Evolutionary conservation across 768 basidiomycete species (phyloP).

Genomic region (Chalciporus pseudorubinellus): DNA sequence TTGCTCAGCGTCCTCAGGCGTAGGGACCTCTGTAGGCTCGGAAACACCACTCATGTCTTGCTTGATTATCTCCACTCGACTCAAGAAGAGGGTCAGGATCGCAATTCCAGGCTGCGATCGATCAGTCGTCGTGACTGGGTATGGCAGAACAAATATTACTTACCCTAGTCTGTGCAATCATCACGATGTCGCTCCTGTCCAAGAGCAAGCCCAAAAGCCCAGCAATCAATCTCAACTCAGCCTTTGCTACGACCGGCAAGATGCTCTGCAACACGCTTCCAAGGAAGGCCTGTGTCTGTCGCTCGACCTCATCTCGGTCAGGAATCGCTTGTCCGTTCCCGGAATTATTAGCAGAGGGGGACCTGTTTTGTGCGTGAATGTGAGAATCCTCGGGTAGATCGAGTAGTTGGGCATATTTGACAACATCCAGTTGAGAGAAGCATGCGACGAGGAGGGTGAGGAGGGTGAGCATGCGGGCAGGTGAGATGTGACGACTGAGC

Average conservation of each 20-base stretch:
- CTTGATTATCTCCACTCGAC: slow-evolving; percentile 90
- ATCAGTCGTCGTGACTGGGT: not conserved
- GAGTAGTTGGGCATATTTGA: slow-evolving; percentile 69
- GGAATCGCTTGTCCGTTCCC: slow-evolving; percentile 14
- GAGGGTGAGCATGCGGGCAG: slow-evolving; percentile 78
- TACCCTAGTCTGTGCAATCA: slow-evolving; percentile 79
- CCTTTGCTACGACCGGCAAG: slow-evolving; percentile 74
- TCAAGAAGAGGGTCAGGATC: slow-evolving; percentile 85
- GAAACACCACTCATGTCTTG: slow-evolving; percentile 56
- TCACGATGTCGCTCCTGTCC: slow-evolving; percentile 71
- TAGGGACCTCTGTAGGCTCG: slow-evolving; percentile 55
- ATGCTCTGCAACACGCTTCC: slow-evolving; percentile 85
- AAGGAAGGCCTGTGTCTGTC: slow-evolving; percentile 89
- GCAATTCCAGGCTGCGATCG: slow-evolving; percentile 79
- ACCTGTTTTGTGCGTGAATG: slow-evolving; percentile 18
- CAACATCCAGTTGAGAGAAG: slow-evolving; percentile 91
- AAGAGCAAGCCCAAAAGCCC: slow-evolving; percentile 83
- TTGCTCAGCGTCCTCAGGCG: slow-evolving; percentile 75
- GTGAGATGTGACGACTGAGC: slow-evolving; percentile 77
- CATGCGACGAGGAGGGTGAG: slow-evolving; percentile 91
- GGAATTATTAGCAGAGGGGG: slow-evolving; percentile 18
- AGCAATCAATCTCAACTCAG: slow-evolving; percentile 76
- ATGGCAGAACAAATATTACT: slow-evolving; percentile 24
- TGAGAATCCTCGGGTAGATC: slow-evolving; percentile 62
- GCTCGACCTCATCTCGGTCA: slow-evolving; percentile 69